These are phyloP conservation scores for Chalciporus piperatus DNA, from an alignment of 768 basidiomycete genomes.

Conservation along the genomic window DNA sequence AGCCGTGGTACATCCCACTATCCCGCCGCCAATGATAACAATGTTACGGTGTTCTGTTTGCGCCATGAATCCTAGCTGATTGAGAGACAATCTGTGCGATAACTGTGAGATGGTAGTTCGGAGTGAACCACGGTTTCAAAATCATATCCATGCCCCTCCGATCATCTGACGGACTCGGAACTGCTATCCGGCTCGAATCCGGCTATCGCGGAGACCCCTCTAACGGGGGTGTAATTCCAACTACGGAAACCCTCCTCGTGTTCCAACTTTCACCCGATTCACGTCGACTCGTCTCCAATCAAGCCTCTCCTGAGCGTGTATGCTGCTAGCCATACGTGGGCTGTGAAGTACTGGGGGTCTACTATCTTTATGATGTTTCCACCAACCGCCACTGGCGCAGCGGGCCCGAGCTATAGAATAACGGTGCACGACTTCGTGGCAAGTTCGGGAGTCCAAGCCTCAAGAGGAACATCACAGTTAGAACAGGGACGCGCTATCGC, in stretches of 20 bases:
- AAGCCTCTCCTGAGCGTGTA: not conserved
- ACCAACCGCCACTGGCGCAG: not conserved
- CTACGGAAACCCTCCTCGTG: not conserved
- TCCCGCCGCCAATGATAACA: conserved; percentile 81
- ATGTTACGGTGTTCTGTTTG: conserved; percentile 38
- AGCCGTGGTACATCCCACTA: conserved; percentile 81
- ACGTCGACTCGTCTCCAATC: too few species aligned
- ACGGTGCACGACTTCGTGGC: conserved; percentile 24
- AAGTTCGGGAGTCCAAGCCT: not conserved
- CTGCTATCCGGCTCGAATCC: not conserved
- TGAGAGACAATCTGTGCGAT: not conserved
- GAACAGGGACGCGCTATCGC: conserved; percentile 24
- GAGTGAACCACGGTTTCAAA: not conserved
- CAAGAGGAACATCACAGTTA: conserved; percentile 1
- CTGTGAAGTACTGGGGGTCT: too few species aligned
- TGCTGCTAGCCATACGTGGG: not conserved
- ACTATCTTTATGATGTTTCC: not conserved
- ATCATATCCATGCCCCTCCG: not conserved
- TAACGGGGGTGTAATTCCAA: not conserved
- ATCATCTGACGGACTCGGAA: too few species aligned
- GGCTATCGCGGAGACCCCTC: not conserved
- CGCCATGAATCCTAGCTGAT: too few species aligned
- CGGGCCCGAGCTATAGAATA: conserved; percentile 5
- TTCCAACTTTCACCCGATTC: too few species aligned
- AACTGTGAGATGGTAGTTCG: not conserved